Conservation (phyloP, 371 early-diverging fungal species). For the Nematocida ironsii region DNA sequence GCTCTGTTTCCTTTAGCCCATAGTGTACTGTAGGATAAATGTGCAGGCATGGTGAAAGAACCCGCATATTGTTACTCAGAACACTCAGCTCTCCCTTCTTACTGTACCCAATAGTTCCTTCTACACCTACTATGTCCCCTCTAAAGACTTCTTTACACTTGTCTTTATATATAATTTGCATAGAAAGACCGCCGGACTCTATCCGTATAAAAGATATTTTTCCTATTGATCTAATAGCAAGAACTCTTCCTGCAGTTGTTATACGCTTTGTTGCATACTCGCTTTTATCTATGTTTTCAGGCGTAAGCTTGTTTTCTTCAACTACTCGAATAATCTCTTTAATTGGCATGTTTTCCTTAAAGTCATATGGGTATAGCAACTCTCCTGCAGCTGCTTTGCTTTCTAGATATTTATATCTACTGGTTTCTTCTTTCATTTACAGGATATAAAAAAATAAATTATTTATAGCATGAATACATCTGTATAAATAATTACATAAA, state of each 20-base stretch:
- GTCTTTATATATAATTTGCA: slow-evolving; percentile 39
- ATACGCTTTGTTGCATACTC: background rate
- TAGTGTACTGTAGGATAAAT: slow-evolving; percentile 90
- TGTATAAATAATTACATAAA: too few species aligned
- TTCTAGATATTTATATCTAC: slow-evolving; percentile 30
- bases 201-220: slow-evolving; percentile 55
- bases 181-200: slow-evolving; percentile 25
- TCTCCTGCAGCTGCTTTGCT: slow-evolving; percentile 47
- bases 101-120: slow-evolving; percentile 83
- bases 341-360: slow-evolving; percentile 42
- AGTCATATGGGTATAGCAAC: slow-evolving; percentile 52
- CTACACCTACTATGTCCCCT: slow-evolving; percentile 95
- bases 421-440: slow-evolving; percentile 18
- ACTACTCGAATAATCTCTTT: background rate
- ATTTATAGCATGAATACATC: background rate
- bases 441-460: slow-evolving; percentile 9
- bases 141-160: slow-evolving; percentile 73
- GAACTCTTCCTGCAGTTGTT: slow-evolving; percentile 45
- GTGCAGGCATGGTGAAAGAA: slow-evolving; percentile 89
- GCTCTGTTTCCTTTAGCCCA: slow-evolving; percentile 86
- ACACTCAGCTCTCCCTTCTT: slow-evolving; percentile 92
- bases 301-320: slow-evolving; percentile 24
- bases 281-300: slow-evolving; percentile 1
- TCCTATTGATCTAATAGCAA: slow-evolving; percentile 33
- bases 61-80: slow-evolving; percentile 78